Base-by-base conservation (phyloP, 1,284 basidiomycete species). In the Boletus sp. region DNA sequence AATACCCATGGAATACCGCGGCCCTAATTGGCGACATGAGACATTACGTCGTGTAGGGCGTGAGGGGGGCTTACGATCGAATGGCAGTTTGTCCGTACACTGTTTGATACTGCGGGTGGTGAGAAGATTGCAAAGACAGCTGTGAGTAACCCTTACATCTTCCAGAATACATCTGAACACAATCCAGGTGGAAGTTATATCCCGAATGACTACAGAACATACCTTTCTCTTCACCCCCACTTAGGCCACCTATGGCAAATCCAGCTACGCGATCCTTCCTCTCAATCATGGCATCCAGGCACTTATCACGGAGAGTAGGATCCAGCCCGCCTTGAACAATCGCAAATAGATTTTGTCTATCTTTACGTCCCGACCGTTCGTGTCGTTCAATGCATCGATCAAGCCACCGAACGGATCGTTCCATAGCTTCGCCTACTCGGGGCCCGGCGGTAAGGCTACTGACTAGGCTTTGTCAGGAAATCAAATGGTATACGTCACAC, bases 211-310 rank as follows among this genome's bases (percentile, higher is more conserved):
- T 12, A 22, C 27, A 31, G 39, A 27, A 63, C 74, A 35, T 59
- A 86, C 90, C 90, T 83, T 94, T 94, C 68, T 86, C 91, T 77
- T 94, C 92, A 8, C 91, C 91, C 24, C 91, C 91, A 65, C 89
- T 92, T 13, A 94, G 76, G 5, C 89, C 89, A 20, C 91, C 92
- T 57, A 94, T 89, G 7, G 91, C 91, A 69, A 89, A 94, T 1
- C 92, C 92, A 16, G 90, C 84, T 15, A 94, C 84, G 24, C 75
- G 74, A 58, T 87, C 80, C 63, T 81, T 87, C 33, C 92, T 79
- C 58, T 84, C 80, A 39, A 91, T 76, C 91, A 94, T 94, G 58
- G 88, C 89, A 55, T 87, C 82, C 5, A 94, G 68, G 68, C 92
- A 94, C 60, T 80, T 78, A 64, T 90, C 84, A 45, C 92, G 81